phyloP scores from a whole-genome alignment of 306 rosid species.

The Betula pendula region DNA sequence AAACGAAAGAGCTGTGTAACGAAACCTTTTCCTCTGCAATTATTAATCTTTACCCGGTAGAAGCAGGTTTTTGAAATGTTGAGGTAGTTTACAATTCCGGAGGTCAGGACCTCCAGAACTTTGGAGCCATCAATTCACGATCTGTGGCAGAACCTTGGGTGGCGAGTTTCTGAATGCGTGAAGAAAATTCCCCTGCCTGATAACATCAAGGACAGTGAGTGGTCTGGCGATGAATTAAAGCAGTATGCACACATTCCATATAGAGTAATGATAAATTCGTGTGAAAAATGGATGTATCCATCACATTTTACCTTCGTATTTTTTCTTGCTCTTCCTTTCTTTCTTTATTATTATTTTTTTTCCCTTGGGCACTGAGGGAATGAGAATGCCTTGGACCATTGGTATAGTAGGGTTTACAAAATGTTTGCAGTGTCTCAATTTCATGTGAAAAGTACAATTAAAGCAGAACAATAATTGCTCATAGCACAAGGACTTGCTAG shows the following conservation, averaged over 20 bases:
- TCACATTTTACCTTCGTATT: not conserved
- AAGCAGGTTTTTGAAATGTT: not conserved
- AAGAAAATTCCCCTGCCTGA: conserved; percentile 93
- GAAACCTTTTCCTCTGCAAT: not conserved
- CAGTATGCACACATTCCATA: not conserved
- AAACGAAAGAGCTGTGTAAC: not conserved
- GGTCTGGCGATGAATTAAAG: conserved; percentile 9
- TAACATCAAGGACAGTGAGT: conserved; percentile 31
- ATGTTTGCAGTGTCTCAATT: not conserved
- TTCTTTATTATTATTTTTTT: not conserved
- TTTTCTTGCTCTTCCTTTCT: not conserved
- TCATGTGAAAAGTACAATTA: not conserved
- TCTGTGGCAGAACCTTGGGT: conserved; percentile 71
- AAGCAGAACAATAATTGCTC: not conserved
- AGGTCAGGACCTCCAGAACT: conserved; percentile 61
- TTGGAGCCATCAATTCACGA: conserved; percentile 55
- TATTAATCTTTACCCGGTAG: not conserved
- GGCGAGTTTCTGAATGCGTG: conserved; percentile 78
- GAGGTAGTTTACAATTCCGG: conserved; percentile 18
- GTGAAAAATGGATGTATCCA: not conserved
- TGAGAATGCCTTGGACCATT: not conserved
- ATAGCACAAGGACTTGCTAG: not conserved
- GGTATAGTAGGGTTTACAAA: not conserved
- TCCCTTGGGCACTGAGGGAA: not conserved
- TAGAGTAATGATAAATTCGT: not conserved